A percentile compares a stretch with the other conserved stretches of the same genome.
phyloP scores from a whole-genome alignment of 192 early-diverging fungal genomes.

The Thamnidium elegans region DNA sequence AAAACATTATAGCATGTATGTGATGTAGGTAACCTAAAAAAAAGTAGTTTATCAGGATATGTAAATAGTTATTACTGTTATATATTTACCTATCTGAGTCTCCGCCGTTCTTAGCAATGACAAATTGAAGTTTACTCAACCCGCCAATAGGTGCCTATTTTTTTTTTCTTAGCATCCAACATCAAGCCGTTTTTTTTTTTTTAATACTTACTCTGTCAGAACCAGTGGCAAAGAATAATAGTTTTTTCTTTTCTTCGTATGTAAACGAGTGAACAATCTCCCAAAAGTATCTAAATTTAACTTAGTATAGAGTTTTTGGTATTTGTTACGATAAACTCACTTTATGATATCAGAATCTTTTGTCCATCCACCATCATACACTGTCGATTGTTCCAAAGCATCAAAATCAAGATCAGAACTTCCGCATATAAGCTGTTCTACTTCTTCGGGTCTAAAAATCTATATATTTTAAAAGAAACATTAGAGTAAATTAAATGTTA shows the following conservation, averaged over 20 bases:
- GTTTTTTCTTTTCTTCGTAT: constrained; percentile 78
- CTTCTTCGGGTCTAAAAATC: constrained; percentile 83
- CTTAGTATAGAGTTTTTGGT: not conserved
- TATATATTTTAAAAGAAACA: constrained; percentile 25
- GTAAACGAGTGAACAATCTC: constrained; percentile 76
- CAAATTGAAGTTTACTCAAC: constrained; percentile 78
- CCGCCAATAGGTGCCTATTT: constrained; percentile 71
- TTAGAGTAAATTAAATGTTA: not conserved
- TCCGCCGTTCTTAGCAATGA: constrained; percentile 81
- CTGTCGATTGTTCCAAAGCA: constrained; percentile 70
- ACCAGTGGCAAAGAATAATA: constrained; percentile 90
- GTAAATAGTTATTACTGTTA: not conserved
- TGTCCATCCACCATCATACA: constrained; percentile 84
- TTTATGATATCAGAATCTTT: constrained; percentile 60
- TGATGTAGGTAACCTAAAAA: constrained; percentile 76
- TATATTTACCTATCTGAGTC: constrained; percentile 61
- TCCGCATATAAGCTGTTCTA: constrained; percentile 87
- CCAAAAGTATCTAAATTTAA: constrained; percentile 69
- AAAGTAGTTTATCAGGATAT: not conserved
- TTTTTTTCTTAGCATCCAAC: not conserved
- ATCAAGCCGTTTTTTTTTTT: not conserved
- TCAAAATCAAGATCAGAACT: constrained; percentile 81
- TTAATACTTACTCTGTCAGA: constrained; percentile 73
- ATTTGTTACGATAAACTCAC: constrained; percentile 27
- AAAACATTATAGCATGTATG: constrained; percentile 94